Percentiles rank a stretch among this genome's conserved stretches.
Conservation (phyloP, 2,329 filamentous ascomycete species). For the Fusarium lateritium region DNA sequence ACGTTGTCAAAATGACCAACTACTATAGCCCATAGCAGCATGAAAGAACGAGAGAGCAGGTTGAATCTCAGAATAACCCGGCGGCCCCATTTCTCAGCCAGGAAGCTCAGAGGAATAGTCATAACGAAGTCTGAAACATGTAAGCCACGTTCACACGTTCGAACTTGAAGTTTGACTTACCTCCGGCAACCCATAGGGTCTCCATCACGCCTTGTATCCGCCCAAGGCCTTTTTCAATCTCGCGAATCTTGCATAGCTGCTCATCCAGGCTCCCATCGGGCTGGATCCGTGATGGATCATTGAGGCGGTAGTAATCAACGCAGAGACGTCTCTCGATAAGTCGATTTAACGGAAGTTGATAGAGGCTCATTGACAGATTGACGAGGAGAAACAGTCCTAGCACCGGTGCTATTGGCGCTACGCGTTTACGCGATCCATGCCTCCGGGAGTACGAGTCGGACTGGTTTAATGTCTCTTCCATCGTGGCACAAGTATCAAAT, state of each 20-base stretch:
- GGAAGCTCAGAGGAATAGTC: constrained; percentile 64
- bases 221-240: constrained; percentile 65
- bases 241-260: constrained; percentile 67
- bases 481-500: not conserved
- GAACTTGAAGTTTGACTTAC: constrained; percentile 44
- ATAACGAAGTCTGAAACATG: constrained; percentile 60
- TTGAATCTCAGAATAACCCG: constrained; percentile 60
- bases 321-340: constrained; percentile 65
- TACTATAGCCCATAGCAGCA: constrained; percentile 47
- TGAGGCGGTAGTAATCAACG: constrained; percentile 61
- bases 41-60: constrained; percentile 54
- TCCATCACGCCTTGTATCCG: constrained; percentile 67
- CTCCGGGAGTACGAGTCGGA: not conserved
- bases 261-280: constrained; percentile 62
- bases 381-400: constrained; percentile 61
- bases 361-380: constrained; percentile 64
- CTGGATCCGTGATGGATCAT: constrained; percentile 53
- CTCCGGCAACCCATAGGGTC: constrained; percentile 64
- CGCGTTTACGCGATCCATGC: not conserved
- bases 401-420: constrained; percentile 44
- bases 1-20: constrained; percentile 38
- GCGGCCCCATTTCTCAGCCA: constrained; percentile 61
- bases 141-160: not conserved
- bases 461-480: not conserved
- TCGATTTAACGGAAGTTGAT: constrained; percentile 63